Base-by-base conservation (phyloP, 768 basidiomycete genomes). In the Daedaleopsis nitida region DNA sequence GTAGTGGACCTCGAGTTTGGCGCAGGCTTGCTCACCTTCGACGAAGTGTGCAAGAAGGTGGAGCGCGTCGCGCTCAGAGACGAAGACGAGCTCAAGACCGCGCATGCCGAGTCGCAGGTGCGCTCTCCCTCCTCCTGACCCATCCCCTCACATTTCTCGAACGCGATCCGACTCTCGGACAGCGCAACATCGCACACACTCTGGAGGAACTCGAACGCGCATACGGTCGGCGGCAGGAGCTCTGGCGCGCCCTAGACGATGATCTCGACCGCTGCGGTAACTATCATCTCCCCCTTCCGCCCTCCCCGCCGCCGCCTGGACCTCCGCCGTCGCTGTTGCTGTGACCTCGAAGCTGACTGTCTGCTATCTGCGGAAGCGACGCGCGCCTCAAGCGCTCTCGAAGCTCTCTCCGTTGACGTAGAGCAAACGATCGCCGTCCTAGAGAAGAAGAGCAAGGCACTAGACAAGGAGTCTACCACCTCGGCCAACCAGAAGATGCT, bases 381-480 rank as follows among this genome's bases (percentile, higher is more conserved):
- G 9, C 80, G 77, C 19, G 77, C 80, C 1, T 70, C 78, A 19
- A 75, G 74, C 24, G 68, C 70, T 24, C 64, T 84, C 35, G 76
- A 79, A 61, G 78, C 75, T 21, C 66, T 82, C n/a, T 85, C 86
- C 5, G 76, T 68, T 34, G 78, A 80, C 48, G 70, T 83, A 35
- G 88, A 89, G 66, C 78, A 78, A 45, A 77, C 77, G 9, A 81
- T 87, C 52, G 72, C 77, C 1, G 70, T 68, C 13, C 73, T 85
- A 9, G 87, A 90, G 62, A 86, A 84, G 71, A 80, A 81, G 59
- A 74, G 75, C 62, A 84, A 81, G 62, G 70, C 69, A 14, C 65
- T 82, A 42, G 66, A 72, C 47, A 74, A 75, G 55, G 67, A 66
- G 43, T 52, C 58, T 23, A 56, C 59, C 49, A 59, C 66, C 1